Conservation (phyloP, 2,329 filamentous ascomycete genomes). For the Hyphodiscus sp. region DNA sequence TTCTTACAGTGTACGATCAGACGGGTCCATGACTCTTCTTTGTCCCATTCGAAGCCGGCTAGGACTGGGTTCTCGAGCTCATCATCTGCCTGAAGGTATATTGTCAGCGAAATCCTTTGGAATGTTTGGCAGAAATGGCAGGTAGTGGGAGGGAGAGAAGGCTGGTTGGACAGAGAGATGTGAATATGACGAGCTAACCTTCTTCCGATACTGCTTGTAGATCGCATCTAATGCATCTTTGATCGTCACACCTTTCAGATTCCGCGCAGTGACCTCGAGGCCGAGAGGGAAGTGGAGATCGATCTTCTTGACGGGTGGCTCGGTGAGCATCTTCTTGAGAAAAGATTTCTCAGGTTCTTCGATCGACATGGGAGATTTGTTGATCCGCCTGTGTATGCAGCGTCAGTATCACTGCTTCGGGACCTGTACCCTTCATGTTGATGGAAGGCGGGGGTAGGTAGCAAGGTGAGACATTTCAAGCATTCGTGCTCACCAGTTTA, state of each 20-base stretch:
- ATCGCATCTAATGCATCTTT: constrained; percentile 96
- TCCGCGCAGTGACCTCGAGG: constrained; percentile 80
- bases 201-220: constrained; percentile 94
- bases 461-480: constrained; percentile 6
- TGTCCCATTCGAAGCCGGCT: constrained; percentile 94
- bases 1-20: constrained; percentile 82
- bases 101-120: constrained; percentile 15
- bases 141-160: background rate
- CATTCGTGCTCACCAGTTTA: constrained; percentile 64
- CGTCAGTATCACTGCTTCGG: background rate
- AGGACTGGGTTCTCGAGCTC: constrained; percentile 84
- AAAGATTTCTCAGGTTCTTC: constrained; percentile 67
- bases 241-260: constrained; percentile 91
- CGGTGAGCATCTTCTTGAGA: constrained; percentile 74
- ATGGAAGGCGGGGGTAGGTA: background rate
- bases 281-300: constrained; percentile 88
- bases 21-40: constrained; percentile 82
- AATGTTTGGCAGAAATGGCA: background rate
- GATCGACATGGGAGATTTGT: constrained; percentile 69
- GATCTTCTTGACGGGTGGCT: constrained; percentile 85
- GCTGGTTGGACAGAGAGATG: background rate
- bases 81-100: constrained; percentile 65
- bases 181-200: constrained; percentile 49
- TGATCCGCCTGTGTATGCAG: constrained; percentile 73
- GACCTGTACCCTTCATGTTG: no score